phyloP scores from a whole-genome alignment of 208 protist genomes.

The Leptomonas pyrrhocoris region DNA sequence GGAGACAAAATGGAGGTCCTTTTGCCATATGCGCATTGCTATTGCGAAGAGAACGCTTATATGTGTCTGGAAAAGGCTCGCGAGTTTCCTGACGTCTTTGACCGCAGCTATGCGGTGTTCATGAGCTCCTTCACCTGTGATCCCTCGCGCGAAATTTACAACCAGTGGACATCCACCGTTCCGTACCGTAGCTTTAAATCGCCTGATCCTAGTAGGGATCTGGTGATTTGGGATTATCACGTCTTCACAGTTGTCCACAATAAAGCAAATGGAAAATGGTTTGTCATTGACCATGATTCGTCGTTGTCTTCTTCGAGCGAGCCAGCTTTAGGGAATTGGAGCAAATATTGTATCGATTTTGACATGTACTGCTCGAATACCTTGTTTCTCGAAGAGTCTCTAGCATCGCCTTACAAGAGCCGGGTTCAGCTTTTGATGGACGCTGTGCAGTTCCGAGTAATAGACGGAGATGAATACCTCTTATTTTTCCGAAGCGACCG shows the following conservation, averaged over 20 bases:
- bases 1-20: slow-evolving; percentile 2
- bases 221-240: slow-evolving; percentile 47
- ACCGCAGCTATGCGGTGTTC: slow-evolving; percentile 33
- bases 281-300: slow-evolving; percentile 45
- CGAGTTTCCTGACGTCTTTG: slow-evolving; percentile 25
- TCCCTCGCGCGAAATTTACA: slow-evolving; percentile 13
- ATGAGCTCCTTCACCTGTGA: slow-evolving; percentile 34
- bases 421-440: slow-evolving; percentile 15
- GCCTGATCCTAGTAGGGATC: slow-evolving; percentile 12
- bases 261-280: slow-evolving; percentile 10
- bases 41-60: slow-evolving; percentile 54
- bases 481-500: slow-evolving; percentile 43
- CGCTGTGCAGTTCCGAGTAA: slow-evolving; percentile 33
- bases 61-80: slow-evolving; percentile 18
- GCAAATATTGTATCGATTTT: slow-evolving; percentile 32
- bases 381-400: slow-evolving; percentile 15
- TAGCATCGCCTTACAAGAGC: background rate
- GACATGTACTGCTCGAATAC: slow-evolving; percentile 19
- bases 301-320: slow-evolving; percentile 11
- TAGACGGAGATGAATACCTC: slow-evolving; percentile 31
- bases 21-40: slow-evolving; percentile 34
- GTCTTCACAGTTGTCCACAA: slow-evolving; percentile 34
- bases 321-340: slow-evolving; percentile 7
- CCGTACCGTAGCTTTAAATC: slow-evolving; percentile 34
- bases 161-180: slow-evolving; percentile 36